phyloP scores from a whole-genome alignment of 2,329 filamentous ascomycete genomes.

The Colletotrichum neosansevieriae region DNA sequence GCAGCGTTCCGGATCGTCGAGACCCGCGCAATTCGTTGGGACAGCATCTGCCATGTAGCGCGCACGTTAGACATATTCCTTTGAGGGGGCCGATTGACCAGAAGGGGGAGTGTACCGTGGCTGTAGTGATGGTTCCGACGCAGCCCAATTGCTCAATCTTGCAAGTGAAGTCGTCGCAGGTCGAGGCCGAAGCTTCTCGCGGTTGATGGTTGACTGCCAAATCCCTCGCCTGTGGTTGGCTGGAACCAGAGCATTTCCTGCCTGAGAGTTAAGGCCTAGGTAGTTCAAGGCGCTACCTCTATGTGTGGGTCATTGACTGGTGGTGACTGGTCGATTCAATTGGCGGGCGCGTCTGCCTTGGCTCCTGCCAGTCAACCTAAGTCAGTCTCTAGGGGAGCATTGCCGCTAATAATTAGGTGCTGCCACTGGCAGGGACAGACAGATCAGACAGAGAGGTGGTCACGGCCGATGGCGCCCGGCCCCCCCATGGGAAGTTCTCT shows the following conservation, averaged over 20 bases:
- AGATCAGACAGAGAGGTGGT: no score
- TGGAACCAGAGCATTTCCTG: constrained; percentile 34
- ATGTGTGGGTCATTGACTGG: constrained; percentile 3
- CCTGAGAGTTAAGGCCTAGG: constrained; percentile 54
- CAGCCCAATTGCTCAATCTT: constrained; percentile 44
- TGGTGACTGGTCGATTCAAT: neutral
- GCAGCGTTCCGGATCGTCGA: constrained; percentile 58
- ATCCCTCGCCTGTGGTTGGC: constrained; percentile 41
- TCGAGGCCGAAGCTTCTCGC: constrained; percentile 41
- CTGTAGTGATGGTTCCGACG: constrained; percentile 50
- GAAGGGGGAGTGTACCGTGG: constrained; percentile 47
- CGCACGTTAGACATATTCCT: neutral
- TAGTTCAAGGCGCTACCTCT: neutral
- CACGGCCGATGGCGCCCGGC: no score
- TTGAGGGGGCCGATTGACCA: neutral
- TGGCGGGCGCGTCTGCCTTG: no score
- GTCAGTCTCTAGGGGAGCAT: neutral
- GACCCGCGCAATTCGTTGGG: constrained; percentile 68
- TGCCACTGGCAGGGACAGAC: no score
- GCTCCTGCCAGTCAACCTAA: neutral
- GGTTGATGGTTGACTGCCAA: constrained; percentile 42
- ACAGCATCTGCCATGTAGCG: constrained; percentile 65
- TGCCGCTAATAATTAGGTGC: neutral
- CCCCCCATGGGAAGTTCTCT: constrained; percentile 1
- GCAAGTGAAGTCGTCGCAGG: constrained; percentile 43